These are phyloP conservation scores for Sporopachydermia lactativora DNA, from an alignment of 805 yeast species.

Conservation along the genomic window DNA sequence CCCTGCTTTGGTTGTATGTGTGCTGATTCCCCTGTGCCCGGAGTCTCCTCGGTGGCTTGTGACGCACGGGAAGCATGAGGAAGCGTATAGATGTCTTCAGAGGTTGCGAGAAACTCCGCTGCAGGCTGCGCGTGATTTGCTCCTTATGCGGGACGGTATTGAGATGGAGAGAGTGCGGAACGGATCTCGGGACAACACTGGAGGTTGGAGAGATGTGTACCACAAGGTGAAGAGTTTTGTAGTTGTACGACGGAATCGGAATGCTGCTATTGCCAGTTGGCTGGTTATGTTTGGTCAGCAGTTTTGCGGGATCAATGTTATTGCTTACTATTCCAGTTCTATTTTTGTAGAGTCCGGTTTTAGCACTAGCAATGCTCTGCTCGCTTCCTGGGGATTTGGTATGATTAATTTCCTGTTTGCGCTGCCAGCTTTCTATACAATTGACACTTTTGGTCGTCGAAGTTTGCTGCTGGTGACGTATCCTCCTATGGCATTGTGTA, in stretches of 20 bases:
- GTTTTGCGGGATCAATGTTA: slow-evolving; percentile 81
- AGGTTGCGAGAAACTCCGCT: slow-evolving; percentile 31
- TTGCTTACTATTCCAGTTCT: slow-evolving; percentile 72
- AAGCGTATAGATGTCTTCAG: slow-evolving; percentile 36
- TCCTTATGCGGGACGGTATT: slow-evolving; percentile 32
- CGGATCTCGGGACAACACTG: slow-evolving; percentile 25
- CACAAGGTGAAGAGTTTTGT: slow-evolving; percentile 29
- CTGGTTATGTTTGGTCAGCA: slow-evolving; percentile 84
- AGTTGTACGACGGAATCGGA: slow-evolving; percentile 66
- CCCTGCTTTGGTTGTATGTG: slow-evolving; percentile 39
- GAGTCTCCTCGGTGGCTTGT: slow-evolving; percentile 64
- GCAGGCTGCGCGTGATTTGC: slow-evolving; percentile 51
- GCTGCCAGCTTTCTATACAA: slow-evolving; percentile 67
- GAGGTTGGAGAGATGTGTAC: no score
- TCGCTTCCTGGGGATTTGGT: slow-evolving; percentile 84
- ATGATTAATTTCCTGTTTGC: slow-evolving; percentile 70
- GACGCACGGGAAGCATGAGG: slow-evolving; percentile 32
- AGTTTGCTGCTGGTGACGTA: slow-evolving; percentile 39
- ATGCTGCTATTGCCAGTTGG: slow-evolving; percentile 70
- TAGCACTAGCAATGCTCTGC: slow-evolving; percentile 42
- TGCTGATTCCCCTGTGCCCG: slow-evolving; percentile 42
- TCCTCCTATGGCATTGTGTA: slow-evolving; percentile 43
- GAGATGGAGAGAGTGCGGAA: slow-evolving; percentile 19
- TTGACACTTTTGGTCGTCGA: slow-evolving; percentile 68
- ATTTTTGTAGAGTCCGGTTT: slow-evolving; percentile 61